Evolutionary conservation across 1,284 basidiomycete genomes (phyloP).

Genomic region (Takashimella koratensis): DNA sequence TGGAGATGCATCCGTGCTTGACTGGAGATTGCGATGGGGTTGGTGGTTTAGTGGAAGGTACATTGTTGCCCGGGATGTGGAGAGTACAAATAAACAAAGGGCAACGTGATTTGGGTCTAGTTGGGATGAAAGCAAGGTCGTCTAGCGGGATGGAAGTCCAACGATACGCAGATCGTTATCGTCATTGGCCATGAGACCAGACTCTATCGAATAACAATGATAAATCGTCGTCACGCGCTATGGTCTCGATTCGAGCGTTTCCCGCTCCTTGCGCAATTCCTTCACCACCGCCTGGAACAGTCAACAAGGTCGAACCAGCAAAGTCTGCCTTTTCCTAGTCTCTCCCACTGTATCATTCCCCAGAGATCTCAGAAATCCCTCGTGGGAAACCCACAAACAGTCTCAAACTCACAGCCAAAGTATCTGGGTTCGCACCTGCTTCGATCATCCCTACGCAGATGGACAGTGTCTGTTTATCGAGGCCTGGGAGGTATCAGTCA

Average conservation of each 20-base stretch:
- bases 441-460: conserved; percentile 48
- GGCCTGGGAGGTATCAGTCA: conserved; percentile 23
- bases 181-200: too few relatives aligned
- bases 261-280: conserved; percentile 25
- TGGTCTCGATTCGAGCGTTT: too few relatives aligned
- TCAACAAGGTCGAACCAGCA: not conserved
- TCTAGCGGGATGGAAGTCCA: too few relatives aligned
- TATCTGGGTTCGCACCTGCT: conserved; percentile 45
- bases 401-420: conserved; percentile 36
- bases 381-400: not conserved
- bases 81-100: not conserved
- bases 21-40: too few relatives aligned
- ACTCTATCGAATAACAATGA: too few relatives aligned
- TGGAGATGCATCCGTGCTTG: too few relatives aligned
- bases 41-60: too few relatives aligned
- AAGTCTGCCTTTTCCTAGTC: not conserved
- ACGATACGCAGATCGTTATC: too few relatives aligned
- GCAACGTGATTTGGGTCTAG: not conserved
- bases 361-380: too few relatives aligned
- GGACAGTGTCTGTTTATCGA: conserved; percentile 44
- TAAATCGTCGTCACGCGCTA: too few relatives aligned
- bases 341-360: too few relatives aligned
- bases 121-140: not conserved
- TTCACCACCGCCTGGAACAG: conserved; percentile 25
- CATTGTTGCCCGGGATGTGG: too few relatives aligned